A percentile compares a stretch with the other conserved stretches of the same genome.
Evolutionary conservation across 345 rosid genomes (phyloP).

Genomic region (Eucalyptus sp.): DNA sequence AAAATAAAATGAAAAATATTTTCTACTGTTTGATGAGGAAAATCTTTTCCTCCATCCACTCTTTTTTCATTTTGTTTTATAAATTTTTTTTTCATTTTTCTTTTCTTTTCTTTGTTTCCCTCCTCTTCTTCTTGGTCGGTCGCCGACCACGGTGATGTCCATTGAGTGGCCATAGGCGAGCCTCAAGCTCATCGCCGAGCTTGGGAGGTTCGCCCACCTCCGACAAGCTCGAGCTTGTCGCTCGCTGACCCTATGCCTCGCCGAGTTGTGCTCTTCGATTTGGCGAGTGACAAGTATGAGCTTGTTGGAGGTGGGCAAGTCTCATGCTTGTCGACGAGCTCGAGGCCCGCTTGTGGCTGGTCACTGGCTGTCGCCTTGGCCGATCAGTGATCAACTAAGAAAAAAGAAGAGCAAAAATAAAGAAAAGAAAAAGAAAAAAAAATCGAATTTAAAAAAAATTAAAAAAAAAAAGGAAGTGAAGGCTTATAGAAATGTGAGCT

Average conservation of each 20-base stretch:
- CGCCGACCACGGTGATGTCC: accelerated
- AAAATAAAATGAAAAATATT: no score
- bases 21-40: accelerated
- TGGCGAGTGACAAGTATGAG: no score
- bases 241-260: accelerated
- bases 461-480: no score
- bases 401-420: no score
- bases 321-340: accelerated
- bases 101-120: no score
- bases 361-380: accelerated
- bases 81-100: no score
- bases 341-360: accelerated
- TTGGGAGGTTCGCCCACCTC: accelerated
- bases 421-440: no score
- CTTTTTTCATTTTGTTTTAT: no score
- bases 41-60: no score
- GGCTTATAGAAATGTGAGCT: accelerated
- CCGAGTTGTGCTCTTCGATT: accelerated
- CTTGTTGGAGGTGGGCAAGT: accelerated
- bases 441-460: no score
- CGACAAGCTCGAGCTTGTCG: accelerated
- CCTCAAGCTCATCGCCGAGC: accelerated
- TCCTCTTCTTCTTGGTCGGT: no score
- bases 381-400: accelerated
- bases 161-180: accelerated